These are phyloP conservation scores for Aspergillus awamori DNA, from an alignment of 2,329 filamentous ascomycete genomes.

Conservation along the genomic window DNA sequence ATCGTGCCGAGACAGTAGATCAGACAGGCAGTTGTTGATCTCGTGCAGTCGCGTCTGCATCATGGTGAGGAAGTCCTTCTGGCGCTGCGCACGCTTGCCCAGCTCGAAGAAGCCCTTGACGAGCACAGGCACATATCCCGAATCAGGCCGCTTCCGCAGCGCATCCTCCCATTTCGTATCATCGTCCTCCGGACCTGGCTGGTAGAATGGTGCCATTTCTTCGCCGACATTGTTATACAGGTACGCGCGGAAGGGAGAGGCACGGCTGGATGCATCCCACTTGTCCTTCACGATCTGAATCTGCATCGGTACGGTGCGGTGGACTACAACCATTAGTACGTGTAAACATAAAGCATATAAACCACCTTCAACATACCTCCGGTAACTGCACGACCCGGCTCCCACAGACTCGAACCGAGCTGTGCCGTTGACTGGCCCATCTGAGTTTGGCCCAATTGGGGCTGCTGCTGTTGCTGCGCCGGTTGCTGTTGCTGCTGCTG, in stretches of 20 bases:
- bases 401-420: conserved; percentile 45
- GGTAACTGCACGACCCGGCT: conserved; percentile 47
- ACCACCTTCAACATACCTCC: conserved; percentile 36
- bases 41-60: conserved; percentile 64
- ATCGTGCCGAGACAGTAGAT: conserved; percentile 63
- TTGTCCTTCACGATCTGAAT: conserved; percentile 63
- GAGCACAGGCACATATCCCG: conserved; percentile 62
- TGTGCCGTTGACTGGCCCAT: conserved; percentile 43
- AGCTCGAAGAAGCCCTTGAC: conserved; percentile 63
- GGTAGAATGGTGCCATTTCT: conserved; percentile 63
- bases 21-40: conserved; percentile 64
- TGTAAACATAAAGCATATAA: conserved; percentile 10
- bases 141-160: conserved; percentile 59
- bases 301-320: conserved; percentile 64
- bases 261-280: conserved; percentile 58
- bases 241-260: conserved; percentile 62
- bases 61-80: conserved; percentile 59
- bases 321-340: conserved; percentile 43
- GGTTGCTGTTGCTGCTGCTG: conserved; percentile 33
- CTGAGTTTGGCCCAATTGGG: conserved; percentile 28
- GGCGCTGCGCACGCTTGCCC: conserved; percentile 59
- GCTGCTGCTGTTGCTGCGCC: conserved; percentile 32
- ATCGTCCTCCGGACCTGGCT: conserved; percentile 60
- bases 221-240: conserved; percentile 66
- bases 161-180: conserved; percentile 67